Evolutionary conservation across 495 filamentous ascomycete genomes (phyloP).

Genomic region (Parathielavia appendiculata): DNA sequence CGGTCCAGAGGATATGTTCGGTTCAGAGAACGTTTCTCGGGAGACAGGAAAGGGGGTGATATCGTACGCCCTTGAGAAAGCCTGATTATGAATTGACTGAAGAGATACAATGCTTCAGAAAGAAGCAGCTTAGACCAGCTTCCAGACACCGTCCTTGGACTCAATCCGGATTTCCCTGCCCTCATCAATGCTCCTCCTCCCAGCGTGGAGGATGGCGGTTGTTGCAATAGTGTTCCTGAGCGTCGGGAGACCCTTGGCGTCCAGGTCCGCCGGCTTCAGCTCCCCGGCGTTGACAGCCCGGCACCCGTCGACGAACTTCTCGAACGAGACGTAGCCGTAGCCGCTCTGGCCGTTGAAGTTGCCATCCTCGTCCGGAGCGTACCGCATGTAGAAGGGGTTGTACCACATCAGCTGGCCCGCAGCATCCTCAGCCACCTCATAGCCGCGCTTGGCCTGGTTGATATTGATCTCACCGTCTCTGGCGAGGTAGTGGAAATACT

Average conservation of each 20-base stretch:
- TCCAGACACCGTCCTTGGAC: constrained; percentile 58
- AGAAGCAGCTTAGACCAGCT: constrained; percentile 51
- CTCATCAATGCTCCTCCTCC: constrained; percentile 76
- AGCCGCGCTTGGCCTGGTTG: constrained; percentile 91
- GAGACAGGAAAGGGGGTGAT: background rate
- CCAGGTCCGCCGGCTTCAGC: constrained; percentile 66
- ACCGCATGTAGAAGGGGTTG: constrained; percentile 97
- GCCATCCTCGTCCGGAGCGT: constrained; percentile 90
- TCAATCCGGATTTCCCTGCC: constrained; percentile 68
- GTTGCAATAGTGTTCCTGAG: constrained; percentile 85
- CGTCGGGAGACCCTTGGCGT: constrained; percentile 75
- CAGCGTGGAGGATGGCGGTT: constrained; percentile 84
- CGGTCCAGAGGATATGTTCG: background rate
- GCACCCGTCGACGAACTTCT: constrained; percentile 92
- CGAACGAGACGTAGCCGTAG: constrained; percentile 89
- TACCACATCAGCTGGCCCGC: constrained; percentile 67
- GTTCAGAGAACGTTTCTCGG: background rate
- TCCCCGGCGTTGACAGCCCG: constrained; percentile 67
- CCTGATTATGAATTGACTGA: background rate
- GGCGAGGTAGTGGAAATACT: constrained; percentile 93
- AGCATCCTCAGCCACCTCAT: constrained; percentile 84
- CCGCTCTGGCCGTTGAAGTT: constrained; percentile 89
- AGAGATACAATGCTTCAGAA: background rate
- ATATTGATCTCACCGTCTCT: constrained; percentile 77
- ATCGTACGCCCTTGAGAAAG: background rate